Base-by-base conservation (phyloP, 1,284 basidiomycete species). In the Xanthoconium separans region DNA sequence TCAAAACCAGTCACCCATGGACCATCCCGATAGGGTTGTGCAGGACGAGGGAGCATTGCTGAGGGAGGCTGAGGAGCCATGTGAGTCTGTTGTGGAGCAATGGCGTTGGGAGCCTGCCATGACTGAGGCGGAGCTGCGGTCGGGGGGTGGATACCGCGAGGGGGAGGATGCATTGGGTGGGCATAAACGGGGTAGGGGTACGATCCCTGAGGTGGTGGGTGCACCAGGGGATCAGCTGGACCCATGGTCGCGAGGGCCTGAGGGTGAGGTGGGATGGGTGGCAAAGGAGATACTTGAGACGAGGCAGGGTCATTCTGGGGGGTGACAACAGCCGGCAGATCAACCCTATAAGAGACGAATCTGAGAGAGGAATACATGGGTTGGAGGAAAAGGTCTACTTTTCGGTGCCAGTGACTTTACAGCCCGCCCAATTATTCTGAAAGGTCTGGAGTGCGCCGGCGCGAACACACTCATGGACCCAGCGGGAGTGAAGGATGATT, bases 391-490 rank as follows among this genome's bases (percentile, higher is more conserved):
- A 20, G 16, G 69, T 2, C 77, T 56, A 91, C 89, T 75, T 71
- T 70, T 91, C 89, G 30, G 73, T 77, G n/a, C 89, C 89, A 15
- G 79, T 84, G 27, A 92, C 82, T 72, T 85, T 91, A 62, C 86
- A 91, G 22, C 82, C 85, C 16, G 85, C 89, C 81, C 85, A 92
- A 62, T 88, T 83, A 54, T 74, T 82, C 51, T 82, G 79, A 62
- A 84, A 91, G 0, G 85, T 88, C 67, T 88, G 87, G 42, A 92
- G 75, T 43, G 78, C 76, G 49, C 81, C 79, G 3, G 77, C 72
- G 57, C 83, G 80, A 60, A 92, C 75, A 62, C 89, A 92, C 65
- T 89, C 86, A 52, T 80, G 76, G 24, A 89, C 77, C 89, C 89
- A 92, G 44, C 78, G 78, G 5, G 80, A 77, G 61, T 81, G 77